Conservation (phyloP, 2,329 filamentous ascomycete species). For the Ampelomyces quisqualis region DNA sequence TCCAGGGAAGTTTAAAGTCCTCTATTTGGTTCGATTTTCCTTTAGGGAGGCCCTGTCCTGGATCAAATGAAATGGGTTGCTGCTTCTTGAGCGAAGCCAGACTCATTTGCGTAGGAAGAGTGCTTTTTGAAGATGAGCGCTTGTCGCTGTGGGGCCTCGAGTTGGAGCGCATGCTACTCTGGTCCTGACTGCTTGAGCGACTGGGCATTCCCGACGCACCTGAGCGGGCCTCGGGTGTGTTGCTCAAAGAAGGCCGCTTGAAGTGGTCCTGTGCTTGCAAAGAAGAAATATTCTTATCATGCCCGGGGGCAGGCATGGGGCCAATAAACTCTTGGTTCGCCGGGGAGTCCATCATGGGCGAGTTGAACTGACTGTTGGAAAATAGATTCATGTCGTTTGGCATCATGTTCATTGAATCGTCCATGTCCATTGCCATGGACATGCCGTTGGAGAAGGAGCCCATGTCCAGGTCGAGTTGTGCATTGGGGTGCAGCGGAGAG, state of each 20-base stretch:
- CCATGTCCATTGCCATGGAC: constrained; percentile 49
- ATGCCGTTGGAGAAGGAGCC: constrained; percentile 47
- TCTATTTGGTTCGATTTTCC: constrained; percentile 20
- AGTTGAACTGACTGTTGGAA: constrained; percentile 41
- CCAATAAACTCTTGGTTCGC: constrained; percentile 39
- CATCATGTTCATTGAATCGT: constrained; percentile 41
- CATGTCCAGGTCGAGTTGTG: constrained; percentile 48
- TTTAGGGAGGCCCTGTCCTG: constrained; percentile 24
- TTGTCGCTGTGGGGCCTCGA: constrained; percentile 29
- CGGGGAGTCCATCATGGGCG: constrained; percentile 46
- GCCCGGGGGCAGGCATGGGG: constrained; percentile 34
- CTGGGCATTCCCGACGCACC: constrained; percentile 24
- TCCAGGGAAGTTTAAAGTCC: constrained; percentile 31
- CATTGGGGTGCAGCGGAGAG: constrained; percentile 45
- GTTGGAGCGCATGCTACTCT: constrained; percentile 26
- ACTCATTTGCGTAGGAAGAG: constrained; percentile 26
- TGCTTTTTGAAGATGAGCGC: constrained; percentile 21
- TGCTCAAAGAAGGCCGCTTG: constrained; percentile 26
- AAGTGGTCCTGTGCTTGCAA: constrained; percentile 35
- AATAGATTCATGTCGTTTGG: constrained; percentile 45
- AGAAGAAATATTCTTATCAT: constrained; percentile 26
- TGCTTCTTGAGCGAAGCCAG: constrained; percentile 28
- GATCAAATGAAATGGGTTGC: constrained; percentile 24
- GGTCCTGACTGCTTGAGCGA: constrained; percentile 31
- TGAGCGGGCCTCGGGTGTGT: constrained; percentile 33